Base-by-base conservation (phyloP, 345 rosid species). In the Pistacia atlantica region DNA sequence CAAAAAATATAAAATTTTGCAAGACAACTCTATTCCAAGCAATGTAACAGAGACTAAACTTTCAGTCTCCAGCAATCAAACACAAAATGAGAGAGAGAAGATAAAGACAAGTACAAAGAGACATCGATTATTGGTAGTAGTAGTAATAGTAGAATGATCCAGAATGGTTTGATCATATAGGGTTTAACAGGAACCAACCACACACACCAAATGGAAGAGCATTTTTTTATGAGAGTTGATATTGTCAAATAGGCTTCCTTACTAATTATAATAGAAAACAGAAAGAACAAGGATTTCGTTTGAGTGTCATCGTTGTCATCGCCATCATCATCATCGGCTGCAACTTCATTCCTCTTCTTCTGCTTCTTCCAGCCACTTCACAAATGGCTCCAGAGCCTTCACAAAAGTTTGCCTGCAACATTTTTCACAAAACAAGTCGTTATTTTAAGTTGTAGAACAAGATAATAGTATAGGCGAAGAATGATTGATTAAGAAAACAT, bases 341-440 rank as follows among this genome's bases (percentile, higher is more conserved):
- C 25, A 25, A 75, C 46, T 42, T 87, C 78, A 91, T 56, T 94
- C 99, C 84, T 94, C 97, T 83, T 97, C 99, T 81, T 97, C 99
- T 0, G 99, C 99, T 80, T 91, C 99, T 77, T 97, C 98, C 83
- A 97, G 95, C 99, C 98, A 97, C 8, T 85, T 92, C 79, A 97
- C 97, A 63, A 92, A 92, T n/a, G 95, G 93, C 86, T 94, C 97
- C 71, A 97, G 51, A 51, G 97, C 87, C 85, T 92, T 97, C 83
- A 97, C 98, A 85, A 97, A 94, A 78, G 80, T 87, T 92, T 94
- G 95, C 89, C 98, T 94, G 77, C 45, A 65, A 20, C 56, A 69
- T 63, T 5, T 42, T 51, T 65, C 5, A 8, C 42, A 35, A 49
- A 17, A 22, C 20, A 69, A 8, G 8, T 42, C 8, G 46, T 17